Evolutionary conservation across 306 rosid species (phyloP).

Genomic region (Ormosia semicastrata): DNA sequence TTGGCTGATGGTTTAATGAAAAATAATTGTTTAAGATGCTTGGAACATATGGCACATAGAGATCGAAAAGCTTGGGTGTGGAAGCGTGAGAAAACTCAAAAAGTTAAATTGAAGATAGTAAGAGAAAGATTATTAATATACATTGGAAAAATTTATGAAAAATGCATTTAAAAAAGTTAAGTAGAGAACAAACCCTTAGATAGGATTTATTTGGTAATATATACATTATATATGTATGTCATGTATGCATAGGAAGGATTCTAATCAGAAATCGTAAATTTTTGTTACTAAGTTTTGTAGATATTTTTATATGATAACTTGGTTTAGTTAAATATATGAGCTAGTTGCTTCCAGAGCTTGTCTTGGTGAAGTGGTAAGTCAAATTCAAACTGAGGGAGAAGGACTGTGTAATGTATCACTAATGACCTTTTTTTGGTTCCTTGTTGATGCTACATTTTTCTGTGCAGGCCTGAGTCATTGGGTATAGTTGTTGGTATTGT

Average conservation of each 20-base stretch:
- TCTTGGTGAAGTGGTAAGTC: not conserved
- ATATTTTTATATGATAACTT: not conserved
- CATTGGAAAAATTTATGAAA: not conserved
- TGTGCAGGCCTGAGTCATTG: conserved; percentile 89
- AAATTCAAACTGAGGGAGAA: not conserved
- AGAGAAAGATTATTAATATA: not conserved
- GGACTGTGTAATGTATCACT: not conserved
- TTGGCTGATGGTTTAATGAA: not conserved
- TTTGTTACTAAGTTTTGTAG: not conserved
- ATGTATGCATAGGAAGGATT: not conserved
- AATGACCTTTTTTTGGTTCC: not conserved
- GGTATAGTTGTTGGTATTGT: conserved; percentile 89
- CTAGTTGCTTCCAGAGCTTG: not conserved
- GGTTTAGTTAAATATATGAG: not conserved
- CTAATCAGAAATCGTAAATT: not conserved
- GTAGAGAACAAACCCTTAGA: not conserved
- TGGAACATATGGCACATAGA: not conserved
- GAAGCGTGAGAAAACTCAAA: not conserved
- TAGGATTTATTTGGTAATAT: not conserved
- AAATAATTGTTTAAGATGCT: not conserved
- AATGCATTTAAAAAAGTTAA: not conserved
- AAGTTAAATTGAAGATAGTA: not conserved
- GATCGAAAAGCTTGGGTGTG: not conserved
- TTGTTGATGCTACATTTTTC: conserved; percentile 8
- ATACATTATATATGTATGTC: not conserved